phyloP scores from a whole-genome alignment of 2,329 filamentous ascomycete genomes.

The Ampelomyces quisqualis region DNA sequence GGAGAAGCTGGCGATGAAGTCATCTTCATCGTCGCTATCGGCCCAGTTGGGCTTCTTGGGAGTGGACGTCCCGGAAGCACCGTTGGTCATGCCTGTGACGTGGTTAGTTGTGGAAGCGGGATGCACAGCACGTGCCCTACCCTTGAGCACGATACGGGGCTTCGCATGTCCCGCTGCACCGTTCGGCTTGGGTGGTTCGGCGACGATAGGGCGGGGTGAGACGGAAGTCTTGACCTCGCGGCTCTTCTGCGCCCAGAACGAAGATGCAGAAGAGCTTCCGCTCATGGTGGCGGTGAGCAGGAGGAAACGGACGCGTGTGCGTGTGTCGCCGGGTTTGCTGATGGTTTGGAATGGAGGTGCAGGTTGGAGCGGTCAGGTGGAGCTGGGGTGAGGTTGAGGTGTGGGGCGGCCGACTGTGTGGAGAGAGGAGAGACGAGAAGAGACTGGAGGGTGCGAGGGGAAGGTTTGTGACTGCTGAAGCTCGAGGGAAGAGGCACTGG shows the following conservation, averaged over 20 bases:
- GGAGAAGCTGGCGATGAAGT: slow-evolving; percentile 10
- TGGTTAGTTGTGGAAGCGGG: neutral
- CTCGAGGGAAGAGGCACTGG: too few relatives aligned
- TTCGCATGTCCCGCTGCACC: neutral
- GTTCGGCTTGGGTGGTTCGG: neutral
- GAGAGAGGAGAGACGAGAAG: too few relatives aligned
- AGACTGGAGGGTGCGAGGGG: too few relatives aligned
- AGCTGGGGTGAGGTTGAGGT: too few relatives aligned
- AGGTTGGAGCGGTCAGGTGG: neutral
- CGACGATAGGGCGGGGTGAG: neutral
- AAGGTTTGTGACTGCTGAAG: too few relatives aligned
- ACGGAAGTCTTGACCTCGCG: slow-evolving; percentile 1
- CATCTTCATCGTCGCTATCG: slow-evolving; percentile 23
- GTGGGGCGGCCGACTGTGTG: too few relatives aligned
- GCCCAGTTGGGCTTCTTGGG: slow-evolving; percentile 17
- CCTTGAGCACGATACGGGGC: slow-evolving; percentile 4
- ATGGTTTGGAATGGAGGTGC: neutral
- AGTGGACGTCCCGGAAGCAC: neutral
- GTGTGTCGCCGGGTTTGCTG: neutral
- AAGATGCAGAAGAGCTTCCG: neutral
- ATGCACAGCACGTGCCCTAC: neutral
- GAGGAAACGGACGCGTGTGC: too few relatives aligned
- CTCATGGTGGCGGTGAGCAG: slow-evolving; percentile 1
- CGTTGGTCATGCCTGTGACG: slow-evolving; percentile 3
- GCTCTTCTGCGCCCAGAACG: slow-evolving; percentile 6